These are phyloP conservation scores for Calonectria hawksworthii DNA, from an alignment of 2,329 filamentous ascomycete genomes.

Conservation along the genomic window DNA sequence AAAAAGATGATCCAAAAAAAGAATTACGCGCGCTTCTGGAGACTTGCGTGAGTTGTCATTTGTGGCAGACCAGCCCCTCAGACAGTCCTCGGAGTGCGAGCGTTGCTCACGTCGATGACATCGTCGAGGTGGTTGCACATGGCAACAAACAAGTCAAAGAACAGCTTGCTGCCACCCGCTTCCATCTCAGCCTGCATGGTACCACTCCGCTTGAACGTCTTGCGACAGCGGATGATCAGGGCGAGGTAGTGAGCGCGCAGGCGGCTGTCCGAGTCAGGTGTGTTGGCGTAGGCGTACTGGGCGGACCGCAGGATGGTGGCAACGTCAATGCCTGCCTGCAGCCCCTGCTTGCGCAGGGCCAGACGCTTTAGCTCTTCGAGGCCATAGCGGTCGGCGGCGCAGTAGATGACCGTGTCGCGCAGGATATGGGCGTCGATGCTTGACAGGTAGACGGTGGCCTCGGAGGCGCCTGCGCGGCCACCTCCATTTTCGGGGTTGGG, in stretches of 20 bases:
- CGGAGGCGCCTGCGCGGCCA: conserved; percentile 60
- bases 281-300: conserved; percentile 96
- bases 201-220: conserved; percentile 97
- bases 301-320: conserved; percentile 92
- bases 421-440: conserved; percentile 83
- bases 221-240: conserved; percentile 96
- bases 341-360: conserved; percentile 92
- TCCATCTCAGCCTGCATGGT: conserved; percentile 99
- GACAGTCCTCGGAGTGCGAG: conserved; percentile 70
- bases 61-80: conserved; percentile 51
- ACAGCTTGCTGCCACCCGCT: conserved; percentile 88
- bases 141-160: conserved; percentile 98
- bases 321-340: conserved; percentile 93
- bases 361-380: conserved; percentile 93
- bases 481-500: conserved; percentile 65
- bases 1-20: conserved; percentile 34
- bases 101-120: conserved; percentile 87
- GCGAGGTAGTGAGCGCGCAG: conserved; percentile 97
- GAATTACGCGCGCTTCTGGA: conserved; percentile 38
- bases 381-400: conserved; percentile 89
- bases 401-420: conserved; percentile 95
- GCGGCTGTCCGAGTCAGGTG: conserved; percentile 90
- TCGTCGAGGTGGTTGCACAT: conserved; percentile 99
- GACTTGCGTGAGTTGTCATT: conserved; percentile 34
- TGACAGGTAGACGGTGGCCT: conserved; percentile 77